Evolutionary conservation across 306 rosid species (phyloP), one percentile per base, ranked within the genome.

Genomic region (Pterocarpus santalinus): DNA sequence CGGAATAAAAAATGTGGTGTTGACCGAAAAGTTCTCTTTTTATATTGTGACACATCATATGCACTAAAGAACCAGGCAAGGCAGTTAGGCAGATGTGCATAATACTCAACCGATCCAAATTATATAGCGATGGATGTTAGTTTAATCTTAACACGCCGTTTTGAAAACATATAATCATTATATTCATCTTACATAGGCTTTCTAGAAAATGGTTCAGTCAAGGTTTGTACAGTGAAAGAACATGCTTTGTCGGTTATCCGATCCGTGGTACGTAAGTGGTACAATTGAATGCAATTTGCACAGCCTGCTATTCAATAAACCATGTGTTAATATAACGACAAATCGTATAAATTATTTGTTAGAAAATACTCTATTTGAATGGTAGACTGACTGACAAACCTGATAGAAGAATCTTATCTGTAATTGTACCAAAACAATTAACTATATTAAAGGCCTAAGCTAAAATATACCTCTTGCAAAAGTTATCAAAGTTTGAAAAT

Each of bases 221-320:
- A 65, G 17, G 33, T 49, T 52, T 62, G 16, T 62, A 43, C 70
- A 8, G 86, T 33, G 69, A 77, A 58, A 72, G 75, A 83, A 70
- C 74, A 60, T 69, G 81, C 76, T 58, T 14, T 44, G 70, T 62
- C 56, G 13, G 77, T 81, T 39, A 55, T 69, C 47, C 60, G 22
- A 78, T 78, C 84, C 75, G 90, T 84, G 63, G 90, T 83, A 86
- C 85, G 83, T 76, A 43, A 77, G 36, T 70, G 72, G 88, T 84
- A 64, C 82, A 8, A 70, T 69, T 61, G 69, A 67, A 65, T 8
- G 35, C 73, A 80, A 67, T 69, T 62, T 52, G 49, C 58, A 30
- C 69, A 41, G 22, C 68, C 30, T 53, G 67, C 73, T 28, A 22
- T 9, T 11, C n/a, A 30, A 17, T n/a, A 49, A 65, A 51, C 41